Base-by-base conservation (phyloP, 2,329 filamentous ascomycete genomes). In the Colletotrichum tofieldiae region DNA sequence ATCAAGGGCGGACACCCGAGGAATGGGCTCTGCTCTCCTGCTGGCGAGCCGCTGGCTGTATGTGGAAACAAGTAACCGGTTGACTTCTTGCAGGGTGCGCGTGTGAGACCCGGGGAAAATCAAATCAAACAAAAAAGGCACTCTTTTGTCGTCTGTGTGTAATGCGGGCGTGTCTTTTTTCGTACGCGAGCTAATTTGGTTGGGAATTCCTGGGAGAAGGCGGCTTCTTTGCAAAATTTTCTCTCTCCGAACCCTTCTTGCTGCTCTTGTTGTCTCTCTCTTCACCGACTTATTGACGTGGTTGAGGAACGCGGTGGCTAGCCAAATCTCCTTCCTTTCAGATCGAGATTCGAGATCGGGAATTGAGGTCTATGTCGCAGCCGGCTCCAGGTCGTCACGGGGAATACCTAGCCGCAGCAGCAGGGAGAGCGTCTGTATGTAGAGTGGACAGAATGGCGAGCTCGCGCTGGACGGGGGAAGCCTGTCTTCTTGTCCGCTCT, bases 281-380 rank as follows among this genome's bases (percentile, higher is more conserved):
- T 62, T 71, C 71, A 73, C 71, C 67, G 71, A 73, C 71, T 73
- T 45, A 56, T 67, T 71, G 71, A 63, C 67, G 55, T 71, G 61
- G 54, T 45, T 32, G 47, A 61, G 43, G 56, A 67, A 71, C 58
- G 67, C 45, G 43, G 55, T 65, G 55, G 49, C 70, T 64, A 65
- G 60, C 59, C 59, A 67, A 39, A 23, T 29, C 51, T 18, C 41
- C 18, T 45, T n/a, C 14, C 37, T 32, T 39, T 26, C 59, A 43
- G 65, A 65, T 72, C 70, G 65, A 72, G 70, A 72, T 69, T 69
- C 58, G 14, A 69, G 61, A 73, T 73, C 71, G 61, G 55, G 55
- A 62, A 62, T 55, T 41, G 41, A 67, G 60, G 59, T 64, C 70
- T 60, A 66, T 62, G 71, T 65, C 49, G 56, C 56, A 49, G 45